A percentile compares a stretch with the other conserved stretches of the same genome.
Conservation (phyloP, 768 basidiomycete genomes). For the Collybia sp. region DNA sequence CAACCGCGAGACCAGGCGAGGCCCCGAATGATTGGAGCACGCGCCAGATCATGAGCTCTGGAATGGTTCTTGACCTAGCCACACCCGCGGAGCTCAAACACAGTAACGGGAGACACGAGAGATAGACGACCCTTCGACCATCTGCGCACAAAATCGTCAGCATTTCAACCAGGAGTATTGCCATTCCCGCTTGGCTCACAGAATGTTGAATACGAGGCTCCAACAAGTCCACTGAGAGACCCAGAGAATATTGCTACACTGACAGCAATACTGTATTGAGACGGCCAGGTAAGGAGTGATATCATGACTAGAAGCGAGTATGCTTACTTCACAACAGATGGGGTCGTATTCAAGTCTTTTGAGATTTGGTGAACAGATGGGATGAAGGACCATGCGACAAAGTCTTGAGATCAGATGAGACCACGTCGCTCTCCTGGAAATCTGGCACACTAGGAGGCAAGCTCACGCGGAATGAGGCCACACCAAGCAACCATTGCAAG, state of each 20-base stretch:
- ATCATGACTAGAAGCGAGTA: constrained; percentile 58
- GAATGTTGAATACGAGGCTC: constrained; percentile 4
- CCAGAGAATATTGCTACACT: constrained; percentile 1
- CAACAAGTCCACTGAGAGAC: neutral
- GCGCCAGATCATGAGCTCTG: constrained; percentile 52
- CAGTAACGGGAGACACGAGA: constrained; percentile 54
- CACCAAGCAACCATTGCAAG: constrained; percentile 11
- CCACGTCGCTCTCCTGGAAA: neutral
- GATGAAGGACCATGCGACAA: constrained; percentile 62
- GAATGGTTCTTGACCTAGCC: constrained; percentile 36
- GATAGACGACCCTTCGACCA: constrained; percentile 59
- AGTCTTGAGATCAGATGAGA: constrained; percentile 34
- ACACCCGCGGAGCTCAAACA: constrained; percentile 59
- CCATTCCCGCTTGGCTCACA: neutral
- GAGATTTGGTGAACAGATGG: constrained; percentile 71
- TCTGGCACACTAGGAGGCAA: neutral
- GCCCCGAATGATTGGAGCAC: constrained; percentile 62
- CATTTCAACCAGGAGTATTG: constrained; percentile 3
- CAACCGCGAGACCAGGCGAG: too few relatives aligned
- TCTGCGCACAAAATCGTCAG: constrained; percentile 35
- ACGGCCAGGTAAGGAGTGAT: constrained; percentile 1
- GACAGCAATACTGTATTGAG: constrained; percentile 1
- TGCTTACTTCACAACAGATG: too few relatives aligned
- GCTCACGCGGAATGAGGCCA: constrained; percentile 10
- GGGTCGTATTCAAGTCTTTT: constrained; percentile 54